Evolutionary conservation across 805 yeast species (phyloP), one percentile per base, ranked within the genome.

Genomic region (Candida railenensis): DNA sequence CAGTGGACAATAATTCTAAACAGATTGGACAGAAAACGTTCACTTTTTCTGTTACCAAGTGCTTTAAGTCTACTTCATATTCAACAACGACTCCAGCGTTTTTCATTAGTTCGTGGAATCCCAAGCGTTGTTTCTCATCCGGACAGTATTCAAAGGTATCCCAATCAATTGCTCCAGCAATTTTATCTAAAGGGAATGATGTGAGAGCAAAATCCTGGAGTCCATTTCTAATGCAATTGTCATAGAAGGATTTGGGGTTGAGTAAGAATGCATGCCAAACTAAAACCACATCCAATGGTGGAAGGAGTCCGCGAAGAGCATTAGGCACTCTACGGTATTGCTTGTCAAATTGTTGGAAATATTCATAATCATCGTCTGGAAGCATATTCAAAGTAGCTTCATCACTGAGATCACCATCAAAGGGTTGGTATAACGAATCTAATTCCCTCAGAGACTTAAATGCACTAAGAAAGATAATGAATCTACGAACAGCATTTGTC

Each of bases 181-280:
- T 19, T 5, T 16, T 12, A 25, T 16, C 15, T 18, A 55, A 46
- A 1, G 53, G 54, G 18, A 51, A 50, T 20, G 56, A 53, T 5
- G 34, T 20, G 34, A 42, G 34, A 11, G 44, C 48, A 34, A 55
- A 53, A 8, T 42, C 34, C 5, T 34, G 34, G 19, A 55, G 48
- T 18, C 45, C 44, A 34, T 47, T 48, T 37, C 54, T 45, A 1
- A 39, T 41, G 14, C 53, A 51, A 16, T 37, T 45, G 38, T 51
- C 57, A 42, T 48, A 54, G 39, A 34, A 52, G 16, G 54, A 22
- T 30, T 45, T 44, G 9, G 61, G 60, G 30, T 54, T 57, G 32
- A 57, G 45, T 37, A 53, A 42, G 45, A 58, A 55, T 14, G 57
- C 40, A 48, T 58, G 61, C 63, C 63, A 58, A 4, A 57, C 60